Evolutionary conservation across 768 basidiomycete species (phyloP).

Genomic region (Serendipita sp.): DNA sequence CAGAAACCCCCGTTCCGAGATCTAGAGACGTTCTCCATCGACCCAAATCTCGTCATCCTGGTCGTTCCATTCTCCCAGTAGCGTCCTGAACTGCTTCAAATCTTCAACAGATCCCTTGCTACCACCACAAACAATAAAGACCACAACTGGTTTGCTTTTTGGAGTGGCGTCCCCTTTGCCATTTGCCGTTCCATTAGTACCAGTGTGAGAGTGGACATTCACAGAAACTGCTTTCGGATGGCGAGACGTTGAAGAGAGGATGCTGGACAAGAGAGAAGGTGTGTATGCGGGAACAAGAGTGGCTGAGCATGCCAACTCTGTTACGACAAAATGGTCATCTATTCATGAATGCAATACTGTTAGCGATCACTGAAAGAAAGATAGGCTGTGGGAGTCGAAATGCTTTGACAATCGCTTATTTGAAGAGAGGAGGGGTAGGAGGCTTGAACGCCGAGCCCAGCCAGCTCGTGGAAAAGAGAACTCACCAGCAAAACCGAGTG

Average conservation of each 20-base stretch:
- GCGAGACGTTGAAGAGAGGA: neutral
- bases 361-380: neutral
- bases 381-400: neutral
- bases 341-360: neutral
- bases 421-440: neutral
- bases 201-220: neutral
- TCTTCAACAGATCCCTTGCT: conserved; percentile 49
- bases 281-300: conserved; percentile 54
- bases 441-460: neutral
- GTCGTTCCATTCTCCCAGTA: conserved; percentile 23
- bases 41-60: conserved; percentile 19
- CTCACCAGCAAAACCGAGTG: conserved; percentile 42
- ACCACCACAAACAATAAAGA: conserved; percentile 58
- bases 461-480: neutral
- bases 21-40: conserved; percentile 15
- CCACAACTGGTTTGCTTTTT: conserved; percentile 23
- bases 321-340: conserved; percentile 64
- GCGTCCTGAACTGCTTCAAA: conserved; percentile 30
- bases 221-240: neutral
- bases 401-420: neutral
- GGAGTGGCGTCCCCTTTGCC: conserved; percentile 12
- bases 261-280: conserved; percentile 36
- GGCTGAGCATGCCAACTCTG: conserved; percentile 60
- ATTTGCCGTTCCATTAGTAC: conserved; percentile 15
- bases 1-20: neutral